Evolutionary conservation across 805 yeast species (phyloP), one percentile per base, ranked within the genome.

Genomic region (Zygoascus bituminiphila): DNA sequence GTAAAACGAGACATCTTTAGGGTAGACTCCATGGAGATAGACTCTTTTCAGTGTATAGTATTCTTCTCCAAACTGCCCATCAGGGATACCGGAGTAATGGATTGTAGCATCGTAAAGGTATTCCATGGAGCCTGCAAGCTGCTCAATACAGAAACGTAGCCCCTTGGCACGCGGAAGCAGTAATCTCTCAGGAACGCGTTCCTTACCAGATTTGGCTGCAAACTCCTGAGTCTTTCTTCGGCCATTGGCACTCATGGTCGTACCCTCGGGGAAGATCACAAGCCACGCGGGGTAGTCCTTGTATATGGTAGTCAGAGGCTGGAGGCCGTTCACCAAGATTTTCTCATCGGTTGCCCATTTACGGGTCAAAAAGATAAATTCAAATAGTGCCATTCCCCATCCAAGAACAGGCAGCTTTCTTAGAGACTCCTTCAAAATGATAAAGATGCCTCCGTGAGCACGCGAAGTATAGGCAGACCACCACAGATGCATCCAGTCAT

Each of bases 401-500:
- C 98, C 97, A 46, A 88, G 59, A 1, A 89, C 44, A 0, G 98
- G 98, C 17, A 89, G 67, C 17, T 66, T 70, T 42, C 70, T 72
- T 44, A 89, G 70, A 19, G 95, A 78, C 52, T 81, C 85, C 64
- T 91, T 91, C 63, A 89, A 71, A 51, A 88, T 76, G 50, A 91
- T 88, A 56, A 74, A 79, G 8, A 89, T 71, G 43, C 77, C 72
- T 35, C 83, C 84, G 7, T 82, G 77, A 40, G 81, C 64, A n/a
- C 73, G 64, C 10, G 87, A 77, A 5, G 88, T 74, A 62, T 86
- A 84, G 0, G 85, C 71, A 19, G 85, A 51, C 78, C 86, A 91
- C 98, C 98, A 91, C 48, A 88, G 56, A 57, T 78, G 88, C 9
- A 84, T 73, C 98, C 98, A 91, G 63, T 91, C 98, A 2, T 91